Evolutionary conservation across 2,329 filamentous ascomycete genomes (phyloP).

Genomic region (Phoma sp.): DNA sequence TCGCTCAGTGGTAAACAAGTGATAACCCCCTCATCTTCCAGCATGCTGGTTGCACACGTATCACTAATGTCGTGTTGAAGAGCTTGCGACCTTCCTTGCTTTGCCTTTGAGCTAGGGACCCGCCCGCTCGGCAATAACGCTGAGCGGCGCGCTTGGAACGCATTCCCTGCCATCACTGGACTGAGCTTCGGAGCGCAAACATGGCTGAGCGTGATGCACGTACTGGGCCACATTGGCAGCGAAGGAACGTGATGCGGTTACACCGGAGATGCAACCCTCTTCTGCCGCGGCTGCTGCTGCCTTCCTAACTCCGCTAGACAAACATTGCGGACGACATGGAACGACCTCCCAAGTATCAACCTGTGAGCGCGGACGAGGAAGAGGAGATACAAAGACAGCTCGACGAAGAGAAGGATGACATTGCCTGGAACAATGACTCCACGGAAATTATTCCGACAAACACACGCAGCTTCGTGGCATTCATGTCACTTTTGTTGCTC

Average conservation of each 20-base stretch:
- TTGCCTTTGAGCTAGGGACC: slow-evolving; percentile 7
- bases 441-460: slow-evolving; percentile 37
- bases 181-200: slow-evolving; percentile 28
- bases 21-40: slow-evolving; percentile 21
- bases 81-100: slow-evolving; percentile 35
- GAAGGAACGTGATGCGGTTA: slow-evolving; percentile 8
- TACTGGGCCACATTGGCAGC: slow-evolving; percentile 15
- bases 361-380: slow-evolving; percentile 34
- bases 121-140: slow-evolving; percentile 17
- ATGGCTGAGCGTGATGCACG: slow-evolving; percentile 7
- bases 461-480: slow-evolving; percentile 34
- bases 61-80: slow-evolving; percentile 23
- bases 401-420: slow-evolving; percentile 33
- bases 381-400: slow-evolving; percentile 19
- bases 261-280: slow-evolving; percentile 14
- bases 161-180: slow-evolving; percentile 30
- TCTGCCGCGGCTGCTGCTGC: slow-evolving; percentile 12
- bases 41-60: slow-evolving; percentile 30
- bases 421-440: slow-evolving; percentile 32
- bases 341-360: slow-evolving; percentile 32
- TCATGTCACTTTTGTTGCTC: slow-evolving; percentile 35
- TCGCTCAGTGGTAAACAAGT: slow-evolving; percentile 16
- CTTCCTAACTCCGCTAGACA: slow-evolving; percentile 14
- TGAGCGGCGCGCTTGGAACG: slow-evolving; percentile 14
- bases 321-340: slow-evolving; percentile 25